Evolutionary conservation across 768 basidiomycete genomes (phyloP).

Genomic region (Boletus vermiculosoides): DNA sequence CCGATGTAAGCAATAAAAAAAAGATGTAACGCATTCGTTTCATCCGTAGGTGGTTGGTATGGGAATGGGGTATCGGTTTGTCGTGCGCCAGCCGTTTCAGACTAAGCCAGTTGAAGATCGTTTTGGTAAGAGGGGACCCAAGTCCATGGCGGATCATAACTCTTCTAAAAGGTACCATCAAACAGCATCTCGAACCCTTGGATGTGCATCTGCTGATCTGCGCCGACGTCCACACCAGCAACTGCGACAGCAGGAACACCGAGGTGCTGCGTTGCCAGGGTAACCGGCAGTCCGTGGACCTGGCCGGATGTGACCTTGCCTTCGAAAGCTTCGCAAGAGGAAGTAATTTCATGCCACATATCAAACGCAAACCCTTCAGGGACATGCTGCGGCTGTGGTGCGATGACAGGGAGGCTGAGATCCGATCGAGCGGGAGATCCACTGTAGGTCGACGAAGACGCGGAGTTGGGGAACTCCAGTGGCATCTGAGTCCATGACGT

Average conservation of each 20-base stretch:
- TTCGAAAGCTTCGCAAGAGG: neutral
- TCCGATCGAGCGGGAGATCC: conserved; percentile 40
- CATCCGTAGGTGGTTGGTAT: neutral
- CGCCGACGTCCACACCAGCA: conserved; percentile 5
- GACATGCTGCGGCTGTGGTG: conserved; percentile 28
- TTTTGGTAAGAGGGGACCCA: neutral
- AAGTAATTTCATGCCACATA: conserved; percentile 17
- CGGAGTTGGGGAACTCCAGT: conserved; percentile 25
- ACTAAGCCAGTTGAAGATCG: neutral
- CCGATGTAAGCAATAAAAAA: neutral
- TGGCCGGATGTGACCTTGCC: neutral
- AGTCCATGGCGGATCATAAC: conserved; percentile 2
- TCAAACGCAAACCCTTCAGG: conserved; percentile 11
- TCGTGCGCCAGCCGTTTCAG: neutral
- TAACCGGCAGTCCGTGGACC: neutral
- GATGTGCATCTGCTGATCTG: conserved; percentile 3
- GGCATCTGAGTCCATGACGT: conserved; percentile 12
- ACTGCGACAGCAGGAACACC: neutral
- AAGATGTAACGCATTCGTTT: neutral
- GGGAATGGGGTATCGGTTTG: neutral
- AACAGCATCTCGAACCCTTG: conserved; percentile 20
- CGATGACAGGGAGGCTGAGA: conserved; percentile 25
- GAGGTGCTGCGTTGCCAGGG: conserved; percentile 4
- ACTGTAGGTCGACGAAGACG: conserved; percentile 43
- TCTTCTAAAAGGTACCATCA: conserved; percentile 11